phyloP scores from a whole-genome alignment of 179 eudicot genomes.

The Silene coronaria region DNA sequence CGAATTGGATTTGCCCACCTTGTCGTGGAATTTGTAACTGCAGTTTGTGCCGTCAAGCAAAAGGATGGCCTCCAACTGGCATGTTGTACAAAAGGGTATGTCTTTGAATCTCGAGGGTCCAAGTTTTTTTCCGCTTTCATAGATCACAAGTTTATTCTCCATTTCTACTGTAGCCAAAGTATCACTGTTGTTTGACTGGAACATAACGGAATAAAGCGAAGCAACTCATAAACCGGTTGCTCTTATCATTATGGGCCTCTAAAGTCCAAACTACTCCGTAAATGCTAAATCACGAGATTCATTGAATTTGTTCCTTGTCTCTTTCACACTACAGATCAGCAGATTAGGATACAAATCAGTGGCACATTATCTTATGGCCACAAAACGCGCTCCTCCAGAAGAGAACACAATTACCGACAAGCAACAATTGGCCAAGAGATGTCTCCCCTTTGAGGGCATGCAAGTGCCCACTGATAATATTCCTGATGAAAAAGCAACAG shows the following conservation, averaged over 20 bases:
- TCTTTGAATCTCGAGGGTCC: not conserved
- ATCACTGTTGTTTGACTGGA: not conserved
- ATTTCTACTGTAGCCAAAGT: not conserved
- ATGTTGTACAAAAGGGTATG: slow-evolving; percentile 53
- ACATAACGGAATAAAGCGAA: not conserved
- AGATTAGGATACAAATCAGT: slow-evolving; percentile 70
- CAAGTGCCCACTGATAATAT: slow-evolving; percentile 21
- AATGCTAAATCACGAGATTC: not conserved
- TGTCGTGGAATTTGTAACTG: slow-evolving; percentile 98
- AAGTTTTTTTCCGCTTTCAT: not conserved
- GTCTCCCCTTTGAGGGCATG: slow-evolving; percentile 38
- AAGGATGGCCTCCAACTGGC: slow-evolving; percentile 90
- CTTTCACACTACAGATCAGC: slow-evolving; percentile 35
- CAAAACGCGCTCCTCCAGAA: slow-evolving; percentile 37
- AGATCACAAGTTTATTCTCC: not conserved
- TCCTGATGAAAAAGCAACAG: slow-evolving; percentile 13
- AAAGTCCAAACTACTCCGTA: too few species aligned
- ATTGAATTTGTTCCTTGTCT: not conserved
- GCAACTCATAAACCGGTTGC: not conserved
- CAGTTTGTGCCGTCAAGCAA: slow-evolving; percentile 85
- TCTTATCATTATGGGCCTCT: not conserved
- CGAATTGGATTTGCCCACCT: slow-evolving; percentile 80
- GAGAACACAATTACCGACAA: slow-evolving; percentile 21
- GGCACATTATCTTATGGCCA: slow-evolving; percentile 74
- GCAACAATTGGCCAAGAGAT: slow-evolving; percentile 46